These are phyloP conservation scores for Yueomyces sp. DNA, from an alignment of 1,139 yeast genomes.

Conservation along the genomic window DNA sequence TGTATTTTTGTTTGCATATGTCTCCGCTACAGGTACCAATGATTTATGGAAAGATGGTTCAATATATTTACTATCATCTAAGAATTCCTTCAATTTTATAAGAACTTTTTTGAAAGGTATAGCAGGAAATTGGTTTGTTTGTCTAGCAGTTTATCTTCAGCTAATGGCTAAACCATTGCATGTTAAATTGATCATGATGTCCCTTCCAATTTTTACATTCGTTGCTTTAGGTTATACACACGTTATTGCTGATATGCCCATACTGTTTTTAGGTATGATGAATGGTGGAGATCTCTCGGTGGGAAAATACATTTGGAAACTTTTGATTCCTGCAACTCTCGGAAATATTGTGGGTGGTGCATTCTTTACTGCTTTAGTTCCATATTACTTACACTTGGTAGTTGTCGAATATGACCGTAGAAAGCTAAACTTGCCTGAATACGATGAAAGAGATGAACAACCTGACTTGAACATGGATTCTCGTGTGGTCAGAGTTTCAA, in stretches of 20 bases:
- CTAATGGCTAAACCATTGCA: slow-evolving; percentile 71
- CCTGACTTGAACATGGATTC: slow-evolving; percentile 68
- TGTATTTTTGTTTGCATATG: slow-evolving; percentile 46
- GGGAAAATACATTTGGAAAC: slow-evolving; percentile 57
- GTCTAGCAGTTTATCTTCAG: slow-evolving; percentile 62
- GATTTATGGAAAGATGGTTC: slow-evolving; percentile 36
- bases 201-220: slow-evolving; percentile 59
- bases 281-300: slow-evolving; percentile 53
- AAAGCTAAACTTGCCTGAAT: slow-evolving; percentile 46
- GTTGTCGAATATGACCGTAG: slow-evolving; percentile 60
- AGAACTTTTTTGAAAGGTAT: slow-evolving; percentile 52
- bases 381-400: slow-evolving; percentile 57
- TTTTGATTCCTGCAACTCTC: slow-evolving; percentile 50
- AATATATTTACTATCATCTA: slow-evolving; percentile 32
- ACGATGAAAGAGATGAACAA: slow-evolving; percentile 64
- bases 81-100: slow-evolving; percentile 37
- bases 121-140: slow-evolving; percentile 68
- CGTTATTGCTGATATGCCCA: slow-evolving; percentile 69
- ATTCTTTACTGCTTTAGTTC: slow-evolving; percentile 45
- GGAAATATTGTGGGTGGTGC: slow-evolving; percentile 68
- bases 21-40: slow-evolving; percentile 35
- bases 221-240: slow-evolving; percentile 68
- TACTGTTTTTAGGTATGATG: slow-evolving; percentile 51
- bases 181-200: slow-evolving; percentile 54
- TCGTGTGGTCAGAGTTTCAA: slow-evolving; percentile 45